Conservation (phyloP, 371 early-diverging fungal genomes). For the Haplosporangium sp. region DNA sequence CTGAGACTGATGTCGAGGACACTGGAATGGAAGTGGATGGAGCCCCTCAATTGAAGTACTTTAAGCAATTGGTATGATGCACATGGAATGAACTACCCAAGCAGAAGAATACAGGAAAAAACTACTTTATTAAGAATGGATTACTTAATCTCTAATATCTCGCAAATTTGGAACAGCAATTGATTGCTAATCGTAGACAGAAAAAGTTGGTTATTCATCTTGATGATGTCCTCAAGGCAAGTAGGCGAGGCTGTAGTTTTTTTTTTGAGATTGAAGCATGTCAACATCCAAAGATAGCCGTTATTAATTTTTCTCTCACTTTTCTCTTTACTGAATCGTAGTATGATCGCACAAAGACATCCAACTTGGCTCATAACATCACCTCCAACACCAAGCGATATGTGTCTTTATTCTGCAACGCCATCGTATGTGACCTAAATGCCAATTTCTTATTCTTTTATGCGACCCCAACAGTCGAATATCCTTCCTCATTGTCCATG, state of each 20-base stretch:
- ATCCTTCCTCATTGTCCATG: background rate
- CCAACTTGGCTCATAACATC: slow-evolving; percentile 70
- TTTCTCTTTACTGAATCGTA: slow-evolving; percentile 17
- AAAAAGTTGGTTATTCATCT: slow-evolving; percentile 68
- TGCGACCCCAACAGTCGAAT: background rate
- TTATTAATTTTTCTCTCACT: background rate
- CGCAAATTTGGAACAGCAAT: slow-evolving; percentile 60
- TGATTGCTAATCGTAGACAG: slow-evolving; percentile 68
- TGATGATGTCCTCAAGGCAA: slow-evolving; percentile 69
- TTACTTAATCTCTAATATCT: no score
- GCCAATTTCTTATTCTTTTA: background rate
- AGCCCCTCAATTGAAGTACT: slow-evolving; percentile 59
- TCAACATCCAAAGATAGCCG: background rate
- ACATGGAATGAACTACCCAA: background rate
- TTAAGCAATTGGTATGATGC: slow-evolving; percentile 41
- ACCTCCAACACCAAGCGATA: slow-evolving; percentile 89
- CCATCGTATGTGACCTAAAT: slow-evolving; percentile 62
- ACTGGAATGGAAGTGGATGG: slow-evolving; percentile 61
- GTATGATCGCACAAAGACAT: slow-evolving; percentile 47
- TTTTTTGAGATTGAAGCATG: no score
- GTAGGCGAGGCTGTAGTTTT: slow-evolving; percentile 9
- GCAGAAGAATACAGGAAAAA: no score
- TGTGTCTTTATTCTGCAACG: slow-evolving; percentile 79
- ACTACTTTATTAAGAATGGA: no score
- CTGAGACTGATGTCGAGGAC: slow-evolving; percentile 58